Evolutionary conservation across 306 rosid species (phyloP), one percentile per base, ranked within the genome.

Genomic region (Luffa acutangula): DNA sequence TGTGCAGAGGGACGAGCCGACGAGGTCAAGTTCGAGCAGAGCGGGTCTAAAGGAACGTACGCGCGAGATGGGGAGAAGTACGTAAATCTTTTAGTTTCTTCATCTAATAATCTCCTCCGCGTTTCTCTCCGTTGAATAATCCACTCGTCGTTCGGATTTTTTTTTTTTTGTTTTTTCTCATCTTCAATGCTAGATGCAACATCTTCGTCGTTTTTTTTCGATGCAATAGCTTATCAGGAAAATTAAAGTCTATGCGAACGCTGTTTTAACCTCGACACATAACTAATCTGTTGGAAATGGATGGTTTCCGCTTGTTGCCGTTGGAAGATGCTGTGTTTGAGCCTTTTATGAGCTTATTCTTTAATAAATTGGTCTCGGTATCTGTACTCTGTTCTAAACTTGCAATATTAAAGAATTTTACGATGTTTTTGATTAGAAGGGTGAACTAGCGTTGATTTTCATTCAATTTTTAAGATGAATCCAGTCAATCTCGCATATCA

Each of bases 51-150:
- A 5, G 36, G 15, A 41, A 41, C 74, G 51, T 9, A 4, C 52
- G 37, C 18, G 5, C 76, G 54, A 54, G 18, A 71, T 71, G 76
- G 76, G 76, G n/a, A 71, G 76, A 71, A 71, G 76, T 71, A 71
- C 41, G 57, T n/a, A n/a, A 42, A 45, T 25, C 11, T 46, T 71
- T 46, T 21, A 4, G 57, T 5, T 71, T 71, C 20, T 71, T 46
- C 6, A 2, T 69, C 75, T 69, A 20, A 69, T 67, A 2, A 12
- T 0, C 20, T 70, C 39, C 45, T 45, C n/a, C 37, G 11, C 20
- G 39, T 70, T 70, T 34, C 18, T 70, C 34, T n/a, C 34, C 10
- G 56, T 43, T 3, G 36, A 69, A 1, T 20, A 42, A 69, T 69
- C 53, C 20, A 43, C 37, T 45, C 11, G 76, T 21, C 17, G 6